phyloP scores from a whole-genome alignment of 306 rosid genomes.

The Cercis canadensis region DNA sequence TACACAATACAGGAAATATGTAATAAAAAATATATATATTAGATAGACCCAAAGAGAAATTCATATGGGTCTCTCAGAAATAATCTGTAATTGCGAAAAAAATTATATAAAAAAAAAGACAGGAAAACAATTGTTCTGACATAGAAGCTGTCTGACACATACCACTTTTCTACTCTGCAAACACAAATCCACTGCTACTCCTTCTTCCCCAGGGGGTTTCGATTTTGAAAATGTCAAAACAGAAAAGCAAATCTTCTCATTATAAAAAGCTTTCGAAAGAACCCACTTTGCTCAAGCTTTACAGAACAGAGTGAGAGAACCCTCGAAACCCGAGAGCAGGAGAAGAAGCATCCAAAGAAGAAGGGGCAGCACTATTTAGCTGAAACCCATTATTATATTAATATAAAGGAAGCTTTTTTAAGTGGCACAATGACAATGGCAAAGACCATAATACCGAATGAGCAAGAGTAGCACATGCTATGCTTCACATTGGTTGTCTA shows the following conservation, averaged over 20 bases:
- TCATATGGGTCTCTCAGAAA: conserved; percentile 21
- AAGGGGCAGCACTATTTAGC: conserved; percentile 31
- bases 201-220: conserved; percentile 7
- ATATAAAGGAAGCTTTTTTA: neutral
- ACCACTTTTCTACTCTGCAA: conserved; percentile 23
- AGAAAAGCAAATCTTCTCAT: conserved; percentile 41
- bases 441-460: neutral
- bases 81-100: neutral
- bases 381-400: conserved; percentile 27
- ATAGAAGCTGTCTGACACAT: conserved; percentile 42
- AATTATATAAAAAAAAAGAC: neutral
- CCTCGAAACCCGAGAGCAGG: conserved; percentile 43
- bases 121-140: conserved; percentile 41
- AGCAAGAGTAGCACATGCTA: conserved; percentile 1
- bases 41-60: conserved; percentile 14
- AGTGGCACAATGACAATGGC: neutral
- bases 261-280: conserved; percentile 28
- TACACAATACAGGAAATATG: neutral
- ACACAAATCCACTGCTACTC: conserved; percentile 13
- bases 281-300: conserved; percentile 45
- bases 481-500: neutral
- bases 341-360: conserved; percentile 58
- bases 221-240: conserved; percentile 37
- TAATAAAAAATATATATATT: neutral
- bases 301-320: conserved; percentile 34